Percentiles rank a stretch among this genome's conserved stretches.
phyloP scores from a whole-genome alignment of 148 eudicot species.

The Amaranthus hypochondriacus region DNA sequence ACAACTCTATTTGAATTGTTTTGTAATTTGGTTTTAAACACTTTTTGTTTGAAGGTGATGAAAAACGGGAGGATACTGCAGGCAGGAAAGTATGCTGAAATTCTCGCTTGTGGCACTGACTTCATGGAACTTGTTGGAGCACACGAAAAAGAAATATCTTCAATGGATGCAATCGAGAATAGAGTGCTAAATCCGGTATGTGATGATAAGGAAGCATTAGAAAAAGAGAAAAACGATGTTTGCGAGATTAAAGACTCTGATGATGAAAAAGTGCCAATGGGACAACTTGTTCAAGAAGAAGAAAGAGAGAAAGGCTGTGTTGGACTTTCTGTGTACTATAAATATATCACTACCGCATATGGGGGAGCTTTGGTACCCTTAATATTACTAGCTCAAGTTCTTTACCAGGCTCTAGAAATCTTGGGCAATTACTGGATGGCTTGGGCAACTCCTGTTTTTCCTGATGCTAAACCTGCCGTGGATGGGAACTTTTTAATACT shows the following conservation, averaged over 20 bases:
- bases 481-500: slow-evolving; percentile 21
- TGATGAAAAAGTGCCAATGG: slow-evolving; percentile 8
- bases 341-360: slow-evolving; percentile 37
- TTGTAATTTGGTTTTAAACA: neutral
- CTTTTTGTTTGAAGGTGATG: slow-evolving; percentile 31
- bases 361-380: slow-evolving; percentile 43
- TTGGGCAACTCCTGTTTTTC: slow-evolving; percentile 41
- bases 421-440: slow-evolving; percentile 52
- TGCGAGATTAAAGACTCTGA: neutral
- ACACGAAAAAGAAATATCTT: slow-evolving; percentile 35
- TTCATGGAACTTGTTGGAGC: slow-evolving; percentile 47
- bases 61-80: slow-evolving; percentile 43
- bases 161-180: slow-evolving; percentile 18
- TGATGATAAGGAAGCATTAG: slow-evolving; percentile 3
- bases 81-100: slow-evolving; percentile 50
- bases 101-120: slow-evolving; percentile 40
- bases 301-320: slow-evolving; percentile 45
- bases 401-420: slow-evolving; percentile 40
- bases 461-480: slow-evolving; percentile 22
- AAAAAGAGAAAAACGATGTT: slow-evolving; percentile 10
- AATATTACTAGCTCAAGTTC: slow-evolving; percentile 31
- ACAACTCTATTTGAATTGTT: no score
- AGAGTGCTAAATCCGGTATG: neutral
- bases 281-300: slow-evolving; percentile 47
- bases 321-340: slow-evolving; percentile 38